Base-by-base conservation (phyloP, 164 flowering plant genomes). In the Kalanchoe fedtschenkoi region DNA sequence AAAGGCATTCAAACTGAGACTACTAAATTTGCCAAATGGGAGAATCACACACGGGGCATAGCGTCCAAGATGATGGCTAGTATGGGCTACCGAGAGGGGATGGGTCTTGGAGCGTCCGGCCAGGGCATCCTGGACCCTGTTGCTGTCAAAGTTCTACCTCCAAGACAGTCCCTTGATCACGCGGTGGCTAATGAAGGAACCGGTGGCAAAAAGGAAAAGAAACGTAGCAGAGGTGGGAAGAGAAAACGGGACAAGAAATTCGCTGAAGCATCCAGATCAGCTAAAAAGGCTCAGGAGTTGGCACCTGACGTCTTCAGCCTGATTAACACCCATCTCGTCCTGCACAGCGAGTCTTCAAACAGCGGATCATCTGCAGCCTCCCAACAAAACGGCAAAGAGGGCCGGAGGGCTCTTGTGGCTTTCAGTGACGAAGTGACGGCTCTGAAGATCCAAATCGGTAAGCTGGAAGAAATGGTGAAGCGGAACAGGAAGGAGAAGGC, bases 51-150 rank as follows among this genome's bases (percentile, higher is more conserved):
- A 3, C 69, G 99, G 0, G 99, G 99, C 34, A 80, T 93, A 65
- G 99, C 99, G 72, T 93, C 99, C 29, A 88, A 87, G 77, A 93
- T 93, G 99, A 93, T 93, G 99, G 96, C 97, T 28, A 90, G 74
- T 65, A 93, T 93, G 99, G 99, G 99, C 54, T 93, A 82, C 63
- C 84, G 85, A 32, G 96, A 88, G 66, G 99, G 99, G 35, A 93
- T 88, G 97, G 99, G 99, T 10, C 75, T 93, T 61, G 97, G 99
- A 38, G 77, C 70, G 43, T 67, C 87, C 0, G 95, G 96, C 0
- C 99, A 88, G 64, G 99, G 99, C 41, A 85, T 82, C 63, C 60
- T 88, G 21, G 67, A 88, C 53, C 99, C 97, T 0, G 72, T 93
- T 28, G 37, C 85, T 14, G 91, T 90, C 30, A 86, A 80, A 70